These are phyloP conservation scores for Fragaria vesca DNA, from an alignment of 306 rosid genomes.

Conservation along the genomic window DNA sequence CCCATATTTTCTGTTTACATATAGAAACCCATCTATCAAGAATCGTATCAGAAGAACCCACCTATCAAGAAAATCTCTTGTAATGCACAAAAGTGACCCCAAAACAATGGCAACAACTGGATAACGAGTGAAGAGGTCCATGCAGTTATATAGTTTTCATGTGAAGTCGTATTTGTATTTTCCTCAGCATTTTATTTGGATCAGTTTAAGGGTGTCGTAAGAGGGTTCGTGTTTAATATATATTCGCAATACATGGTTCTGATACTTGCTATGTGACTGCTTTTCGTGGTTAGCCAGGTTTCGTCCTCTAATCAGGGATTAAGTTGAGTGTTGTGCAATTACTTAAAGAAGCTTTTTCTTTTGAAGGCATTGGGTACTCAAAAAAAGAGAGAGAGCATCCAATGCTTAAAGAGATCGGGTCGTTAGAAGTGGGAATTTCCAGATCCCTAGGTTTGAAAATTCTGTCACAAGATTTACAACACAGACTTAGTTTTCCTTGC, in stretches of 20 bases:
- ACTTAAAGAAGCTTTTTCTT: slow-evolving; percentile 31
- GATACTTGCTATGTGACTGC: not conserved
- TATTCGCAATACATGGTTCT: not conserved
- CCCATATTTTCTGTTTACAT: not conserved
- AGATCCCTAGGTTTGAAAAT: not conserved
- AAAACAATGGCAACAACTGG: too few species aligned
- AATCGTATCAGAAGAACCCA: too few species aligned
- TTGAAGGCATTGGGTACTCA: slow-evolving; percentile 26
- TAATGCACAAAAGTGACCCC: not conserved
- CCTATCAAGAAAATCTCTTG: not conserved
- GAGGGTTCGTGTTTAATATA: too few species aligned
- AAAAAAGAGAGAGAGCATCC: slow-evolving; percentile 49
- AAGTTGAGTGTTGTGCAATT: slow-evolving; percentile 27
- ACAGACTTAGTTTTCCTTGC: not conserved
- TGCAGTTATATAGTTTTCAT: too few species aligned
- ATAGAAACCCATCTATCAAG: too few species aligned
- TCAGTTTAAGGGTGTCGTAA: too few species aligned
- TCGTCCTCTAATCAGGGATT: slow-evolving; percentile 8
- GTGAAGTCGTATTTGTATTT: too few species aligned
- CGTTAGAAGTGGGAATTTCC: slow-evolving; percentile 21
- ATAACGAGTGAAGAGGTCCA: too few species aligned
- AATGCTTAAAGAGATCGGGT: slow-evolving; percentile 33
- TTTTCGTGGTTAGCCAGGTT: not conserved
- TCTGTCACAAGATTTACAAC: not conserved
- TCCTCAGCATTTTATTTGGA: too few species aligned